These are phyloP conservation scores for Debaryomycetaceae sp. DNA, from an alignment of 1,139 yeast genomes.

Conservation along the genomic window DNA sequence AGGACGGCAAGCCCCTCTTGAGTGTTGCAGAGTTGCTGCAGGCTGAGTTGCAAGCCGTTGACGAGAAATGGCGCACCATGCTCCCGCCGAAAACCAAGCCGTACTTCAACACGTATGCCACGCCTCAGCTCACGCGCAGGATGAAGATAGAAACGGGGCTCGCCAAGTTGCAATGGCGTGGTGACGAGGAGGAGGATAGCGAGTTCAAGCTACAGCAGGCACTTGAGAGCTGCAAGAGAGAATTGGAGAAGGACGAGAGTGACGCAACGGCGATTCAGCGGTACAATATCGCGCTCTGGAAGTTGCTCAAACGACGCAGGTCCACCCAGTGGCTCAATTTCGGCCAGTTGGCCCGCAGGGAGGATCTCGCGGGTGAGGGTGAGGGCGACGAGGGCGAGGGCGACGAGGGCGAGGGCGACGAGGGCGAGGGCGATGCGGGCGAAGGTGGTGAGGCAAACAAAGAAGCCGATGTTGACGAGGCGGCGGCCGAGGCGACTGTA, in stretches of 20 bases:
- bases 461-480: slow-evolving; percentile 1
- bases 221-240: slow-evolving; percentile 11
- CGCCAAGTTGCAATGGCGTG: slow-evolving; percentile 13
- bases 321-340: slow-evolving; percentile 18
- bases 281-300: slow-evolving; percentile 19
- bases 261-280: slow-evolving; percentile 21
- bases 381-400: slow-evolving; percentile 1
- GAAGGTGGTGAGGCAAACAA: slow-evolving; percentile 1
- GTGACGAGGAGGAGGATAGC: slow-evolving; percentile 1
- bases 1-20: slow-evolving; percentile 27
- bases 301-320: slow-evolving; percentile 21
- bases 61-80: slow-evolving; percentile 16
- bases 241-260: slow-evolving; percentile 11
- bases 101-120: slow-evolving; percentile 40
- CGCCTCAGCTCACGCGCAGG: slow-evolving; percentile 41
- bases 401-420: slow-evolving; percentile 2
- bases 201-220: slow-evolving; percentile 11
- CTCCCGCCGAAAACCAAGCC: slow-evolving; percentile 30
- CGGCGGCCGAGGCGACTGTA: too few species aligned
- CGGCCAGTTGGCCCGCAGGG: slow-evolving; percentile 11
- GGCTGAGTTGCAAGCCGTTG: slow-evolving; percentile 18
- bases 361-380: slow-evolving; percentile 8
- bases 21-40: slow-evolving; percentile 17
- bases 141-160: slow-evolving; percentile 37
- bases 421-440: not conserved